These are phyloP conservation scores for Pseudogymnoascus sp. DNA, from an alignment of 2,329 filamentous ascomycete species.

Conservation along the genomic window DNA sequence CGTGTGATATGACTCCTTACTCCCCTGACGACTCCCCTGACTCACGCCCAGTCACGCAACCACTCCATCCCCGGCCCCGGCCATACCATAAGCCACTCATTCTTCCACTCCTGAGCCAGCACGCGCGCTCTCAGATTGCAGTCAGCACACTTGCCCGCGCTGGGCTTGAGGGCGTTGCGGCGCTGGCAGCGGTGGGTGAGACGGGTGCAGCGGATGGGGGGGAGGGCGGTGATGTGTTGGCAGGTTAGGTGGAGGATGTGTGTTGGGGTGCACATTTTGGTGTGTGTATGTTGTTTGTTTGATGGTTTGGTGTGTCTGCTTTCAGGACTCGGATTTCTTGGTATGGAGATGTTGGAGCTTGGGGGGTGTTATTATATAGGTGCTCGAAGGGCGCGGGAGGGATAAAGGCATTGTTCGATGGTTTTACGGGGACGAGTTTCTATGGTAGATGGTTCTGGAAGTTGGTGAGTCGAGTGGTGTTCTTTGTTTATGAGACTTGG, in stretches of 20 bases:
- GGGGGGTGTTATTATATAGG: neutral
- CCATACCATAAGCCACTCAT: neutral
- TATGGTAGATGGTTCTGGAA: neutral
- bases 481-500: conserved; percentile 4
- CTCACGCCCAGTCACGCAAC: neutral
- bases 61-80: neutral
- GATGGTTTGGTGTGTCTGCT: neutral
- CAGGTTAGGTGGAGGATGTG: conserved; percentile 3
- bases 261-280: neutral
- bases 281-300: neutral
- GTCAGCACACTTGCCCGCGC: neutral
- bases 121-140: neutral
- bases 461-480: neutral
- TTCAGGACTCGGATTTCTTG: neutral
- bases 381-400: neutral
- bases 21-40: too few relatives aligned
- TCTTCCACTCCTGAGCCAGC: neutral
- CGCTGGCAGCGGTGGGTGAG: neutral
- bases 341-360: neutral
- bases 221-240: neutral
- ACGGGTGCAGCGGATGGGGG: neutral
- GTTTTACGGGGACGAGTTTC: neutral
- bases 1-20: too few relatives aligned
- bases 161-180: neutral
- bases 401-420: conserved; percentile 6